Percentiles rank a stretch among this genome's conserved stretches.
Evolutionary conservation across 768 basidiomycete genomes (phyloP).

Genomic region (Lactarius deliciosus): DNA sequence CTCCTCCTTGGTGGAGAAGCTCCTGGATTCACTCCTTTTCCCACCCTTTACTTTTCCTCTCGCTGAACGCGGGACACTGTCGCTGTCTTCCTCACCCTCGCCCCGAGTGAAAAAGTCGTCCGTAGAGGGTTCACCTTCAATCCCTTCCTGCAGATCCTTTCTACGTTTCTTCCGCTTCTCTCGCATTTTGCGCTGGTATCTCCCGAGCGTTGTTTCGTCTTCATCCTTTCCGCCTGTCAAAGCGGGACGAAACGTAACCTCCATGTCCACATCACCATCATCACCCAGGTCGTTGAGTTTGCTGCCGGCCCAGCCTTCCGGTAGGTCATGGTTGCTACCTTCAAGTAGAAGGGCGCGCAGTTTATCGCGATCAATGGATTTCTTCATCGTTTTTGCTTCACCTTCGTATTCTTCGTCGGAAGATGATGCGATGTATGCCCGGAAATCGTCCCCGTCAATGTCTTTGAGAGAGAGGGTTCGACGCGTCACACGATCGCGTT

Average conservation of each 20-base stretch:
- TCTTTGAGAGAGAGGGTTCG: constrained; percentile 78
- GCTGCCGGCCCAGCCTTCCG: constrained; percentile 78
- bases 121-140: constrained; percentile 31
- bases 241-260: constrained; percentile 93
- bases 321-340: constrained; percentile 62
- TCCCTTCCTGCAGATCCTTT: constrained; percentile 53
- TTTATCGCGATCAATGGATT: constrained; percentile 53
- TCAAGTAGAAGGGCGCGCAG: constrained; percentile 76
- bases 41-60: constrained; percentile 9
- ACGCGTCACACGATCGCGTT: constrained; percentile 77
- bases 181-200: constrained; percentile 84
- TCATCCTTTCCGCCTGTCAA: constrained; percentile 54
- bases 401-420: constrained; percentile 58
- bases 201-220: constrained; percentile 87
- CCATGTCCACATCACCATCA: constrained; percentile 73
- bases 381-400: constrained; percentile 45
- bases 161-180: constrained; percentile 86
- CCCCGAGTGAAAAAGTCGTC: constrained; percentile 81
- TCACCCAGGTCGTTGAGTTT: constrained; percentile 39
- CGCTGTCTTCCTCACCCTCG: constrained; percentile 39
- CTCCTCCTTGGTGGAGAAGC: constrained; percentile 57
- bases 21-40: constrained; percentile 17
- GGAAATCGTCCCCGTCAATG: constrained; percentile 90
- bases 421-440: constrained; percentile 45
- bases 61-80: constrained; percentile 29